A percentile compares a stretch with the other conserved stretches of the same genome.
phyloP scores from a whole-genome alignment of 257 asterid genomes.

The Sherardia arvensis region DNA sequence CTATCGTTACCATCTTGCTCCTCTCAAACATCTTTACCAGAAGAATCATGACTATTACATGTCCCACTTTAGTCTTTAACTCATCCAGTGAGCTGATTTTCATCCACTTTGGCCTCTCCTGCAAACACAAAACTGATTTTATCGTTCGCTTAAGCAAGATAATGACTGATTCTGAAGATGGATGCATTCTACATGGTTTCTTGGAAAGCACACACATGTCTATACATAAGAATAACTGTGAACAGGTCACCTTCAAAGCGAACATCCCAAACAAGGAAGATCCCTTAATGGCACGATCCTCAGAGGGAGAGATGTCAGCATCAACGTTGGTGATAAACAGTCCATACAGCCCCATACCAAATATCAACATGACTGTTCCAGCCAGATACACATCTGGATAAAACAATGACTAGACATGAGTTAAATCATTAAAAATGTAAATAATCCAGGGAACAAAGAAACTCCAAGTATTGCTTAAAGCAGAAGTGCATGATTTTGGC shows the following conservation, averaged over 20 bases:
- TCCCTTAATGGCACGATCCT: conserved; percentile 72
- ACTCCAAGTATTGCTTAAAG: background rate
- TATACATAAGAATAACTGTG: background rate
- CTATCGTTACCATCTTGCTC: conserved; percentile 88
- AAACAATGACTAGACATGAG: conserved; percentile 6
- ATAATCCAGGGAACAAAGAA: background rate
- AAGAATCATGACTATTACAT: conserved; percentile 92
- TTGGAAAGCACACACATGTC: background rate
- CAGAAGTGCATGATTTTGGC: background rate
- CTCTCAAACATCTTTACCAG: conserved; percentile 97
- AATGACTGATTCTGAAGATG: background rate
- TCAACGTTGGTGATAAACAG: conserved; percentile 66
- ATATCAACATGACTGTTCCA: conserved; percentile 92
- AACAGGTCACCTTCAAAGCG: conserved; percentile 48
- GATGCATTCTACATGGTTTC: background rate
- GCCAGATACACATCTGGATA: conserved; percentile 75
- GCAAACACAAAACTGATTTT: conserved; percentile 6
- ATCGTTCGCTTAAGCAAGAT: background rate
- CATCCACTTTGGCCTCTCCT: conserved; percentile 99
- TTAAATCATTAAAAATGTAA: background rate
- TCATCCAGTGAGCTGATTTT: conserved; percentile 83
- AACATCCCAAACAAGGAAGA: conserved; percentile 92
- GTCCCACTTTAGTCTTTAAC: conserved; percentile 90
- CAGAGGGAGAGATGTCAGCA: conserved; percentile 30
- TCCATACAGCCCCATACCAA: conserved; percentile 95